Conservation (phyloP, 2,329 filamentous ascomycete species). For the Lachnellula willkommii region DNA sequence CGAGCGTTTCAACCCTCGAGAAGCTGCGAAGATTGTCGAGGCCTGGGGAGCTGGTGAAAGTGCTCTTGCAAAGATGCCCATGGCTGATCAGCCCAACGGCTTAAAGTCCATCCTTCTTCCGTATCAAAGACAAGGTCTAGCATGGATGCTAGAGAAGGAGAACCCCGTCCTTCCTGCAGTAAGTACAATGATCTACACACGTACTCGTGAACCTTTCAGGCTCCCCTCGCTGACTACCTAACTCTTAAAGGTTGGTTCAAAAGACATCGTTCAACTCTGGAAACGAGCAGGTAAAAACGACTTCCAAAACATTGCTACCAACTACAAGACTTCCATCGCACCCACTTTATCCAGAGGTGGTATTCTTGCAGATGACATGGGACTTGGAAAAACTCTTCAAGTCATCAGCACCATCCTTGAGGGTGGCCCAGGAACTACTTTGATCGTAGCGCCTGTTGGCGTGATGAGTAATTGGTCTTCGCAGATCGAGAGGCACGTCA, state of each 20-base stretch:
- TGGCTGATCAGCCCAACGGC: slow-evolving; percentile 60
- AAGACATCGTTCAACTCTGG: slow-evolving; percentile 73
- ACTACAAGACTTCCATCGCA: slow-evolving; percentile 52
- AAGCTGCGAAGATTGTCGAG: slow-evolving; percentile 66
- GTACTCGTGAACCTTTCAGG: not conserved
- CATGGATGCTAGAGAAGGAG: slow-evolving; percentile 77
- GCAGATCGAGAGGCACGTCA: slow-evolving; percentile 70
- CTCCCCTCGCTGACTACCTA: not conserved
- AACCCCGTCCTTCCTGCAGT: slow-evolving; percentile 57
- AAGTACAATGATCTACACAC: not conserved
- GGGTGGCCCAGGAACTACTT: slow-evolving; percentile 54
- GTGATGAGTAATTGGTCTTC: slow-evolving; percentile 90
- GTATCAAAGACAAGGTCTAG: slow-evolving; percentile 73
- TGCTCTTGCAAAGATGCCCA: slow-evolving; percentile 64
- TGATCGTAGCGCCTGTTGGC: slow-evolving; percentile 76
- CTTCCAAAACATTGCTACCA: slow-evolving; percentile 67
- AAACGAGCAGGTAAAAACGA: slow-evolving; percentile 41
- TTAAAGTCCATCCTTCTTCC: slow-evolving; percentile 66
- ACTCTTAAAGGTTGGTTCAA: slow-evolving; percentile 38
- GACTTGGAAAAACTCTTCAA: slow-evolving; percentile 84
- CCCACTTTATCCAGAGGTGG: slow-evolving; percentile 71
- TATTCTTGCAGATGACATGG: slow-evolving; percentile 90
- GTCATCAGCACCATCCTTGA: slow-evolving; percentile 71
- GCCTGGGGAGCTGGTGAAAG: slow-evolving; percentile 50
- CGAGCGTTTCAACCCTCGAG: slow-evolving; percentile 58